phyloP scores from a whole-genome alignment of 495 filamentous ascomycete species.

The Daldinia caldariorum region DNA sequence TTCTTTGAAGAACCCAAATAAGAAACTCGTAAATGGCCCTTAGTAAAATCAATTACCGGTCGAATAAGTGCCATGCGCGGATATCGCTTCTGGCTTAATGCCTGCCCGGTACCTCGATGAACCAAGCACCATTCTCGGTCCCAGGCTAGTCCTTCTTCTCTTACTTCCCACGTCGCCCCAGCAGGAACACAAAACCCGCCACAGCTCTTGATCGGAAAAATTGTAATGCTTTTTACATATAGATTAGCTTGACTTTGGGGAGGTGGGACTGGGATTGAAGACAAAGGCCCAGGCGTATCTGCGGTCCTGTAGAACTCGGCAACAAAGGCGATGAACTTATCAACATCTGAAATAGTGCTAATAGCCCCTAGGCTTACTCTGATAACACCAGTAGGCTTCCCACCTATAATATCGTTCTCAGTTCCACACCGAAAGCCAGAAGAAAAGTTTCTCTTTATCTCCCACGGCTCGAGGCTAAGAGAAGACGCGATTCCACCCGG shows the following conservation, averaged over 20 bases:
- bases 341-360: slow-evolving; percentile 81
- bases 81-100: slow-evolving; percentile 83
- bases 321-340: slow-evolving; percentile 74
- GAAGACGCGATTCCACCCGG: slow-evolving; percentile 81
- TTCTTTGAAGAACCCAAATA: slow-evolving; percentile 58
- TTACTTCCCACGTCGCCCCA: slow-evolving; percentile 75
- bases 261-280: not conserved
- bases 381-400: slow-evolving; percentile 88
- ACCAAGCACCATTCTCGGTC: slow-evolving; percentile 95
- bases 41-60: slow-evolving; percentile 72
- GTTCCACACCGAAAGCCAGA: slow-evolving; percentile 81
- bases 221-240: slow-evolving; percentile 67
- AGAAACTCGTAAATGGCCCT: slow-evolving; percentile 58
- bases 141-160: slow-evolving; percentile 83
- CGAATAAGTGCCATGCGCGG: slow-evolving; percentile 83
- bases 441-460: slow-evolving; percentile 83
- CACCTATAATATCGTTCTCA: slow-evolving; percentile 81
- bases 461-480: slow-evolving; percentile 75
- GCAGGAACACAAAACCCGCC: slow-evolving; percentile 76
- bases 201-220: slow-evolving; percentile 92
- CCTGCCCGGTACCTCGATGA: slow-evolving; percentile 79
- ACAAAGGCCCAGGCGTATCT: slow-evolving; percentile 26
- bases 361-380: slow-evolving; percentile 87
- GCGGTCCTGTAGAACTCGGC: slow-evolving; percentile 79
- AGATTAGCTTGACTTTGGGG: slow-evolving; percentile 38